Evolutionary conservation across 495 filamentous ascomycete species (phyloP).

Genomic region (Penicillium argentinense): DNA sequence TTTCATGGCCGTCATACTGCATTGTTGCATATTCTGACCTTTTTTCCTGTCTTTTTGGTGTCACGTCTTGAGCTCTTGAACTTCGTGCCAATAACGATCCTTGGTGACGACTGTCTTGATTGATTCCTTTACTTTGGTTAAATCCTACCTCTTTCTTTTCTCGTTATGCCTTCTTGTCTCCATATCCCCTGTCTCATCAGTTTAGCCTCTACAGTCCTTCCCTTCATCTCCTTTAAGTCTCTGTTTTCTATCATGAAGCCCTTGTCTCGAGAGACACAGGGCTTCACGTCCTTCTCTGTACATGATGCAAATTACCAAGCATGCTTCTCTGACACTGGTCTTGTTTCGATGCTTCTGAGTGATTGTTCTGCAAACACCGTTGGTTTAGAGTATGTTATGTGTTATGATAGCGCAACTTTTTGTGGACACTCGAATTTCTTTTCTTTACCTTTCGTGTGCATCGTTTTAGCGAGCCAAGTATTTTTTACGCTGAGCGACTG

Average conservation of each 20-base stretch:
- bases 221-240: constrained; percentile 6
- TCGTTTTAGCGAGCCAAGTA: background rate
- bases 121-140: constrained; percentile 26
- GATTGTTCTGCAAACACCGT: background rate
- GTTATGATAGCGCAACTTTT: background rate
- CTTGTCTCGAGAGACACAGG: constrained; percentile 6
- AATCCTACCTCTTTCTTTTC: constrained; percentile 12
- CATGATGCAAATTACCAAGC: constrained; percentile 30
- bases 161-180: constrained; percentile 13
- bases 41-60: constrained; percentile 28
- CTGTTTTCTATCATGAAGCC: constrained; percentile 16
- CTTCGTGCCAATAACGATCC: constrained; percentile 42
- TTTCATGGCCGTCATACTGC: constrained; percentile 16
- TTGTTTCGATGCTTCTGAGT: constrained; percentile 1
- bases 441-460: background rate
- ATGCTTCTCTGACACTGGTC: constrained; percentile 17
- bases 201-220: constrained; percentile 27
- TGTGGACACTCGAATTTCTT: background rate
- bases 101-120: constrained; percentile 34
- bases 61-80: constrained; percentile 19
- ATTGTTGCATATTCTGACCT: constrained; percentile 33
- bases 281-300: constrained; percentile 22
- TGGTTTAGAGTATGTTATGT: no score
- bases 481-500: no score
- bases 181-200: constrained; percentile 17